phyloP scores from a whole-genome alignment of 371 early-diverging fungal species.

The Nematocida homosporus region DNA sequence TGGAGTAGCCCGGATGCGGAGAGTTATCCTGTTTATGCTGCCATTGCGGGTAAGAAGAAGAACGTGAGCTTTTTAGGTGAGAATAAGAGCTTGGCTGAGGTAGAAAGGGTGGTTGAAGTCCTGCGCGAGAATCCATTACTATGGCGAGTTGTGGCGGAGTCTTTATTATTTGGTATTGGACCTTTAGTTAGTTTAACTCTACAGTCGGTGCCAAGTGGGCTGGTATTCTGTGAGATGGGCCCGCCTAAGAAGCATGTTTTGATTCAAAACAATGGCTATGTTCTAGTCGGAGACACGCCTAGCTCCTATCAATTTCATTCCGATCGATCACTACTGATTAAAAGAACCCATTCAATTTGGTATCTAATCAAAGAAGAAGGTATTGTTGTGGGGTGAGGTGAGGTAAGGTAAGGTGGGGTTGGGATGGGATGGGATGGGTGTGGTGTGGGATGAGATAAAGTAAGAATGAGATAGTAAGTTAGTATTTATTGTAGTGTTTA shows the following conservation, averaged over 20 bases:
- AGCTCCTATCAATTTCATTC: no score
- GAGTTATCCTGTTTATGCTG: neutral
- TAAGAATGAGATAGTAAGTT: neutral
- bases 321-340: no score
- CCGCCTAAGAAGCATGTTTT: no score
- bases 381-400: neutral
- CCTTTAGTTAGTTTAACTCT: no score
- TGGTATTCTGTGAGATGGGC: no score
- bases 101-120: neutral
- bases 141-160: constrained; percentile 9
- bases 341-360: neutral
- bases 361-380: neutral
- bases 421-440: neutral
- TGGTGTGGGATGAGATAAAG: neutral
- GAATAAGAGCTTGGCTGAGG: neutral
- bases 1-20: neutral
- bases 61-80: neutral
- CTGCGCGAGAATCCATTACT: neutral
- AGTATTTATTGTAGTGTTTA: neutral
- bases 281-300: no score
- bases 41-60: neutral
- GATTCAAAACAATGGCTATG: no score
- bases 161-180: neutral
- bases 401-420: no score
- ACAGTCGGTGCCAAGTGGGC: no score